phyloP scores from a whole-genome alignment of 805 yeast species.

The Wickerhamiella nectarea region DNA sequence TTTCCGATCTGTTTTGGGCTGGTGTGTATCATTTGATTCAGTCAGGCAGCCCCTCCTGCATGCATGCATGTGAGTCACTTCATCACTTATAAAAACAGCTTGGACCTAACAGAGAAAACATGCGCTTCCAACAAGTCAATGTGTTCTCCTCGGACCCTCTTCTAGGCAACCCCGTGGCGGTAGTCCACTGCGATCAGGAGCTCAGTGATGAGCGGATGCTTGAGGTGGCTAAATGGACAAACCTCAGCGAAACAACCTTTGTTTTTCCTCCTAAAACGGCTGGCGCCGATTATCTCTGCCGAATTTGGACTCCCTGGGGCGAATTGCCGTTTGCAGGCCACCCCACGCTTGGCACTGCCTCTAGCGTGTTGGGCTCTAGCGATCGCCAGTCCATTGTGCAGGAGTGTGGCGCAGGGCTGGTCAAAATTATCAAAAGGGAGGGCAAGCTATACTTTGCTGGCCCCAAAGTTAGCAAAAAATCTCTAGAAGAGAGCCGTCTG shows the following conservation, averaged over 20 bases:
- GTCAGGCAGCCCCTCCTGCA: no score
- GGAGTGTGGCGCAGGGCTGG: constrained; percentile 16
- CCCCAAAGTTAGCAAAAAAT: not conserved
- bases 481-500: not conserved
- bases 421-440: constrained; percentile 31
- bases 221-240: constrained; percentile 44
- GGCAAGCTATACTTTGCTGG: constrained; percentile 19
- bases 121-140: constrained; percentile 24
- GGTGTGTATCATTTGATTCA: no score
- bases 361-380: constrained; percentile 24
- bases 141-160: constrained; percentile 31
- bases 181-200: constrained; percentile 31
- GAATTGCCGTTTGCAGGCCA: constrained; percentile 56
- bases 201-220: constrained; percentile 33
- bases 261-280: constrained; percentile 30
- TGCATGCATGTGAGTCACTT: not conserved
- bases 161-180: constrained; percentile 46
- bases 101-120: not conserved
- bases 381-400: constrained; percentile 20
- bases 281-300: constrained; percentile 34
- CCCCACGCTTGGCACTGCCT: constrained; percentile 38
- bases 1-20: no score
- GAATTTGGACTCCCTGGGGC: constrained; percentile 35
- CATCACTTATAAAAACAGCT: not conserved
- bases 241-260: constrained; percentile 46